Evolutionary conservation across 2,329 filamentous ascomycete genomes (phyloP).

Genomic region (Shiraia sp.): DNA sequence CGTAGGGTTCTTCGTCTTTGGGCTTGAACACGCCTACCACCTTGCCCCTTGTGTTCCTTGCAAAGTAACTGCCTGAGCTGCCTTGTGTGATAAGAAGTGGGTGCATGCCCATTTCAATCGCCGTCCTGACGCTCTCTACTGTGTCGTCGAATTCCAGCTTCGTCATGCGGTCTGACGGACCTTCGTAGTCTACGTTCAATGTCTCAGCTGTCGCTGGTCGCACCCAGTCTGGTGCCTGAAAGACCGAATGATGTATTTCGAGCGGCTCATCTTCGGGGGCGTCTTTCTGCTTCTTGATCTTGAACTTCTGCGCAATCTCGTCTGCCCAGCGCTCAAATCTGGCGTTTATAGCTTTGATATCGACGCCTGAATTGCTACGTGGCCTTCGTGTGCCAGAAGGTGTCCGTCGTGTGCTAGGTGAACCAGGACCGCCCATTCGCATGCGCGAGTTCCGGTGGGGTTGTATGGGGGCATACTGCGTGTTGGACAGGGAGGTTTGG

Average conservation of each 20-base stretch:
- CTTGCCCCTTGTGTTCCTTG: slow-evolving; percentile 85
- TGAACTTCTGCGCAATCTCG: slow-evolving; percentile 96
- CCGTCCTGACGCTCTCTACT: slow-evolving; percentile 84
- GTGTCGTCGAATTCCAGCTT: slow-evolving; percentile 83
- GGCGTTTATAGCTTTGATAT: slow-evolving; percentile 98
- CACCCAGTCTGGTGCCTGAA: slow-evolving; percentile 87
- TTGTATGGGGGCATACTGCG: slow-evolving; percentile 54
- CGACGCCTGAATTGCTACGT: slow-evolving; percentile 84
- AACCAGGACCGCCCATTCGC: slow-evolving; percentile 43
- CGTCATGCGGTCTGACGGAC: slow-evolving; percentile 69
- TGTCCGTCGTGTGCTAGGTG: slow-evolving; percentile 34
- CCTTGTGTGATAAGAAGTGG: slow-evolving; percentile 96
- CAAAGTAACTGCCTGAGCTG: slow-evolving; percentile 98
- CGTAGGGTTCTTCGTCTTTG: slow-evolving; percentile 98
- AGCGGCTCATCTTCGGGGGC: slow-evolving; percentile 77
- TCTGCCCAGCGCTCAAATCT: slow-evolving; percentile 95
- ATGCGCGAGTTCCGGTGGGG: slow-evolving; percentile 49
- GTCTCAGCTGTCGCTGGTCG: slow-evolving; percentile 77
- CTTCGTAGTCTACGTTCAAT: slow-evolving; percentile 61
- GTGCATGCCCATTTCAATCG: slow-evolving; percentile 88
- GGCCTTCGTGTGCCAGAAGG: slow-evolving; percentile 49
- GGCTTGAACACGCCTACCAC: slow-evolving; percentile 98
- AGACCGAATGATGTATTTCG: slow-evolving; percentile 97
- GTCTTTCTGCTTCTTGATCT: slow-evolving; percentile 76
- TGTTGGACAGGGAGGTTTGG: slow-evolving; percentile 42